A percentile compares a stretch with the other conserved stretches of the same genome.
Conservation (phyloP, 2,329 filamentous ascomycete genomes). For the Podosphaera xanthii region DNA sequence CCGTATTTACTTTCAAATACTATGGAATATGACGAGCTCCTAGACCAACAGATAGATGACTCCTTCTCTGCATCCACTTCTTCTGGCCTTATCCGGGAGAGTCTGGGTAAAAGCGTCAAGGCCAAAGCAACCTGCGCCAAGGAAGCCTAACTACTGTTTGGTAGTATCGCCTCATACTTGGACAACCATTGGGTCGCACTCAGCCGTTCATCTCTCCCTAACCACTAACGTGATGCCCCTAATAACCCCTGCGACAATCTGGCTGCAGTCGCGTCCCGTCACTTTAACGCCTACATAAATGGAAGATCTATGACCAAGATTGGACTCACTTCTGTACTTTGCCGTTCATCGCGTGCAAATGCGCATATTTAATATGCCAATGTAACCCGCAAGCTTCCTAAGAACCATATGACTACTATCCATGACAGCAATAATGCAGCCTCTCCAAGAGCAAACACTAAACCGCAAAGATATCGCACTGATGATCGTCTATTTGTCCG, state of each 20-base stretch:
- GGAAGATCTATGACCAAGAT: background rate
- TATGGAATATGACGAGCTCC: background rate
- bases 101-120: background rate
- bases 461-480: background rate
- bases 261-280: too few species aligned
- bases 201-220: background rate
- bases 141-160: background rate
- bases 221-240: background rate
- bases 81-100: background rate
- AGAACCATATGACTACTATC: background rate
- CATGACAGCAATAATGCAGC: background rate
- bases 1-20: background rate
- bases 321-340: background rate
- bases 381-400: background rate
- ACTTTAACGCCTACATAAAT: too few species aligned
- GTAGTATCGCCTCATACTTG: background rate
- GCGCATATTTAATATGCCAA: background rate
- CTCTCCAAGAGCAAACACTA: background rate
- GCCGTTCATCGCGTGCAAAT: background rate
- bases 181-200: background rate
- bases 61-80: background rate
- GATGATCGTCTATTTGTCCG: background rate
- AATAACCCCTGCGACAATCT: too few species aligned
- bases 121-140: background rate
- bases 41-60: background rate